A percentile compares a stretch with the other conserved stretches of the same genome.
These are phyloP conservation scores for Euptelea pleiosperma DNA, from an alignment of 164 flowering plant species.

Conservation along the genomic window DNA sequence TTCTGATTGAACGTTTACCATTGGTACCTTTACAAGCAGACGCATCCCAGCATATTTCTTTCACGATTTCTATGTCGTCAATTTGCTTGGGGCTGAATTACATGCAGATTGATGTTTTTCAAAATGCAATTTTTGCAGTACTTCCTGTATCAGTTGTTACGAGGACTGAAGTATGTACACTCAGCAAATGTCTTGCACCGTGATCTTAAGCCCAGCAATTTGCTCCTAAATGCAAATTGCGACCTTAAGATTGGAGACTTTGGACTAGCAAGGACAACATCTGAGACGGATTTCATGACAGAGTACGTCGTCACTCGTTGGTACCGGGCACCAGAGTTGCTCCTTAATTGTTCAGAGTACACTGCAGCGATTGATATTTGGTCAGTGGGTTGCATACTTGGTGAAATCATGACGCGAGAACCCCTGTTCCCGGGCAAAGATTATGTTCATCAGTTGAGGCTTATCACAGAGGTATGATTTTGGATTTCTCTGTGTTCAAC, in stretches of 20 bases:
- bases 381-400: conserved; percentile 89
- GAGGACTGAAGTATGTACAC: conserved; percentile 31
- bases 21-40: not conserved
- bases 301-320: conserved; percentile 42
- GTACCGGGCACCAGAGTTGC: conserved; percentile 30
- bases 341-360: conserved; percentile 87
- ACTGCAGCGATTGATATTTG: conserved; percentile 92
- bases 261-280: conserved; percentile 94
- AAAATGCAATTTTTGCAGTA: conserved; percentile 52
- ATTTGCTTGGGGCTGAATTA: too few relatives aligned
- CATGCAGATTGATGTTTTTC: too few relatives aligned
- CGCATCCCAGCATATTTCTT: not conserved
- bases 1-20: not conserved
- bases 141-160: conserved; percentile 74
- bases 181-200: conserved; percentile 90
- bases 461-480: conserved; percentile 66
- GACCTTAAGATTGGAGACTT: conserved; percentile 91
- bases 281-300: conserved; percentile 95
- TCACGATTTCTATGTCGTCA: not conserved
- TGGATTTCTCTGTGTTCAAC: not conserved
- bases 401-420: conserved; percentile 71
- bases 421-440: conserved; percentile 84
- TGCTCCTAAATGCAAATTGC: conserved; percentile 80
- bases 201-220: conserved; percentile 90
- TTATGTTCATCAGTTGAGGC: conserved; percentile 80